Evolutionary conservation across 495 filamentous ascomycete species (phyloP).

Genomic region (Cryomyces antarcticus): DNA sequence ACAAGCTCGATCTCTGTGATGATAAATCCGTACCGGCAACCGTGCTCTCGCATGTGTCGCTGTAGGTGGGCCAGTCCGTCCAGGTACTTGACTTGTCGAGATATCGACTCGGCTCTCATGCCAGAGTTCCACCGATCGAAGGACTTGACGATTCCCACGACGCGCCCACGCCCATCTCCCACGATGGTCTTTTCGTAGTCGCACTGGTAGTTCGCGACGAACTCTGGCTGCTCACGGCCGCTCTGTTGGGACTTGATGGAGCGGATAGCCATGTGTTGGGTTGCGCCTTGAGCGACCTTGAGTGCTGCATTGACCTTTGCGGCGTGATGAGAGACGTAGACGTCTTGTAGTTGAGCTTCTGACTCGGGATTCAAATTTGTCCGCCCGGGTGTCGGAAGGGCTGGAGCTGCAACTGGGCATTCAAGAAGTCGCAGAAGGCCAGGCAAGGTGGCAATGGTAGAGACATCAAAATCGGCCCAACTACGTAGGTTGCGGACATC

Average conservation of each 20-base stretch:
- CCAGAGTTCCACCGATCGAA: slow-evolving; percentile 87
- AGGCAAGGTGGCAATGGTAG: slow-evolving; percentile 51
- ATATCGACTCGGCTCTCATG: slow-evolving; percentile 65
- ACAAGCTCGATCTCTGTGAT: slow-evolving; percentile 88
- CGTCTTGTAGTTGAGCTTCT: slow-evolving; percentile 44
- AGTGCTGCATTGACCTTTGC: slow-evolving; percentile 63
- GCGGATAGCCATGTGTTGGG: slow-evolving; percentile 31
- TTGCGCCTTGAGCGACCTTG: slow-evolving; percentile 38
- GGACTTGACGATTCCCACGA: slow-evolving; percentile 72
- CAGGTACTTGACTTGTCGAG: slow-evolving; percentile 68
- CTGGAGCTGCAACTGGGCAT: slow-evolving; percentile 38
- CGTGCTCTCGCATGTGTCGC: slow-evolving; percentile 76
- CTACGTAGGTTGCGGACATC: slow-evolving; percentile 70
- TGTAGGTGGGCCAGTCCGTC: slow-evolving; percentile 68
- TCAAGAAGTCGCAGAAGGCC: slow-evolving; percentile 54
- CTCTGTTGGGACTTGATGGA: slow-evolving; percentile 12
- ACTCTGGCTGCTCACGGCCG: slow-evolving; percentile 29
- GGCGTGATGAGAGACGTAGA: slow-evolving; percentile 50
- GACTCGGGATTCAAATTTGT: slow-evolving; percentile 48
- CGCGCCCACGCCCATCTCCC: slow-evolving; percentile 52
- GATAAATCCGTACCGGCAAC: slow-evolving; percentile 84
- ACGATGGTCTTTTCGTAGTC: slow-evolving; percentile 51
- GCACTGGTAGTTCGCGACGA: slow-evolving; percentile 48
- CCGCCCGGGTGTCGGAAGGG: slow-evolving; percentile 39
- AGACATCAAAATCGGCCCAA: slow-evolving; percentile 59